Evolutionary conservation across 371 early-diverging fungal genomes (phyloP), one percentile per base, ranked within the genome.

Genomic region (Coemansia sp.): DNA sequence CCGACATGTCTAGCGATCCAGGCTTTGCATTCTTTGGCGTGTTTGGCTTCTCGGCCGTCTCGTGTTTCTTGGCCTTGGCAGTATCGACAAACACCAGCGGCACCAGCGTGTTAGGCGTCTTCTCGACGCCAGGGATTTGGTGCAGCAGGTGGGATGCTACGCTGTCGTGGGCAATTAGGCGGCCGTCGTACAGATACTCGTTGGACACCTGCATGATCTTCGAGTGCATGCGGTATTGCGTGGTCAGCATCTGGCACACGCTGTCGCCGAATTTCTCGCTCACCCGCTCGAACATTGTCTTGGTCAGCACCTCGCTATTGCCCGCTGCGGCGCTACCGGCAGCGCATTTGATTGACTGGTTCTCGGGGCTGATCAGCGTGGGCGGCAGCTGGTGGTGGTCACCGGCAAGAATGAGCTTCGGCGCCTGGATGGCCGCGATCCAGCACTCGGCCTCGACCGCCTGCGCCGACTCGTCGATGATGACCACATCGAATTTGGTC

Each of bases 391-490:
- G 99, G 43, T 88, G 81, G 68, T 94, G 97, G 79, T 98, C 99
- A 5, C 99, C 99, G 26, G 95, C 97, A 20, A 99, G 77, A 43
- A 99, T 86, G 3, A 95, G 84, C 55, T 85, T 88, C 33, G 86
- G 84, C 2, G 87, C 89, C 68, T 90, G 90, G 35, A 85, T 69
- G 12, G 92, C 81, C 0, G 94, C 93, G 49, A 97, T 90, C 94
- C 94, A 97, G 67, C 92, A 90, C 82, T 97, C 97, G 2, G 81
- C 85, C 81, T 93, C 94, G 20, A 90, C 72, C 1, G 94, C 92
- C 69, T 97, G 97, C 5, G 93, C 89, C 0, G 92, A 91, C 78
- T 97, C 98, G 70, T 98, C 99, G 63, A 99, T 94, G 36, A 99
- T 81, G 0, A 95, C 89, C 0, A 88, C 87, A 76, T 97, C 98